A percentile compares a stretch with the other conserved stretches of the same genome.
phyloP scores from a whole-genome alignment of 108 stramenopile species.

The Cyclotella sp. region DNA sequence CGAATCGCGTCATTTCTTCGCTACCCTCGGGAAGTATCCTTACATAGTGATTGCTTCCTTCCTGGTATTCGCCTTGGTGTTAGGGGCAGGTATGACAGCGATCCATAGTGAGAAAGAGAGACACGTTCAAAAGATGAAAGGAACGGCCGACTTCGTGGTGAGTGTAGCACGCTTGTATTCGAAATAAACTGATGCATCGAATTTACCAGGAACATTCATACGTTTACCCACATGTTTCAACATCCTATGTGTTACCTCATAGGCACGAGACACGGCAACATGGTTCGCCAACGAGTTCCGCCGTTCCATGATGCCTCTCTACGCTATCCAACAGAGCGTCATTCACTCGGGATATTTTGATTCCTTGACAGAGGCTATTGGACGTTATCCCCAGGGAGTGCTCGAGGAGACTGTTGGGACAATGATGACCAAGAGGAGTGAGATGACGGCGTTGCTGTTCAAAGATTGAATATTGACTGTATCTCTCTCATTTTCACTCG shows the following conservation, averaged over 20 bases:
- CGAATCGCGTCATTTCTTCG: conserved; percentile 24
- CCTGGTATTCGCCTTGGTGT: conserved; percentile 14
- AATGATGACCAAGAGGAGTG: not conserved
- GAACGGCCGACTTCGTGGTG: conserved; percentile 30
- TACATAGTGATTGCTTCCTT: conserved; percentile 14
- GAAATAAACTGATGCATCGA: too few species aligned
- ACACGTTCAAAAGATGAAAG: conserved; percentile 26
- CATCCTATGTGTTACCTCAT: too few species aligned
- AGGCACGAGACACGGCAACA: conserved; percentile 37
- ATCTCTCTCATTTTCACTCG: not conserved
- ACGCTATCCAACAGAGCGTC: conserved; percentile 38
- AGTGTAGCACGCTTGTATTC: not conserved
- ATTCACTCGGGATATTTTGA: conserved; percentile 42
- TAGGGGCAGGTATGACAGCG: conserved; percentile 32
- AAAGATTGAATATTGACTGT: not conserved
- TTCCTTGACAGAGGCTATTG: conserved; percentile 27
- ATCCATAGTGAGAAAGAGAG: conserved; percentile 11
- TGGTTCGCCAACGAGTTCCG: conserved; percentile 46
- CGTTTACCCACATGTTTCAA: too few species aligned
- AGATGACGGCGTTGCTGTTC: not conserved
- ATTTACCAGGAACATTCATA: too few species aligned
- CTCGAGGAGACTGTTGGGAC: not conserved
- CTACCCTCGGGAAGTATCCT: conserved; percentile 21
- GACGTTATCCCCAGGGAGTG: conserved; percentile 22
- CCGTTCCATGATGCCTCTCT: conserved; percentile 46